Base-by-base conservation (phyloP, 495 filamentous ascomycete species). In the Neurospora sp. region DNA sequence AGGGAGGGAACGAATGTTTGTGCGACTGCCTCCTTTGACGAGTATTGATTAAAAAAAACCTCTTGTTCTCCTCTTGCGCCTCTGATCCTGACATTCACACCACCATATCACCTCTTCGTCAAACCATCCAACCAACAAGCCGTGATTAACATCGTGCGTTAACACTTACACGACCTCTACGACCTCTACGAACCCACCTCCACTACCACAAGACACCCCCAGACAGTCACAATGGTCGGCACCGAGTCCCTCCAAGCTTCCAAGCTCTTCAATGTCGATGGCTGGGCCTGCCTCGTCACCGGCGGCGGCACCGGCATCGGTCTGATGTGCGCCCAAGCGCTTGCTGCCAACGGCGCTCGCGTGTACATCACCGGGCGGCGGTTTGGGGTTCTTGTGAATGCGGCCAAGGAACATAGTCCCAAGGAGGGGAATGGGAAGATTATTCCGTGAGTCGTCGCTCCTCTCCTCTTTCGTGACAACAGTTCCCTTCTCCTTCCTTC, bases 331-430 rank as follows among this genome's bases (percentile, higher is more conserved):
- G 83, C 90, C 2, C 85, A 86, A 72, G 89, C 90, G 4, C 85
- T 93, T 5, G 88, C 85, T 2, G 77, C 81, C 59, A 91, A 91
- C 78, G 91, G 91, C 12, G 90, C 91, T 40, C 78, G 80, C 20
- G 88, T 93, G 48, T 93, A 91, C 83, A 91, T 93, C 75, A 78
- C 91, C 7, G 90, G 90, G 31, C 83, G 91, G 9, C 84, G 89
- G 5, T 81, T 83, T 71, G 85, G 89, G 38, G 81, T 85, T 1
- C 85, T 90, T 0, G 82, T 88, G 70, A 82, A 83, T 48, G 84
- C 86, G 11, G 83, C 87, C 1, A 79, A 79, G 31, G 75, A 74
- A 5, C 82, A 83, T 69, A 81, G 80, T 7, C 81, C 81, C 0
- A 59, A 74, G 4, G 72, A 73, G 18, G 77, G 77, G 0, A 76